Conservation (phyloP, 352 stramenopile species). For the Globisporangium ultimum region DNA sequence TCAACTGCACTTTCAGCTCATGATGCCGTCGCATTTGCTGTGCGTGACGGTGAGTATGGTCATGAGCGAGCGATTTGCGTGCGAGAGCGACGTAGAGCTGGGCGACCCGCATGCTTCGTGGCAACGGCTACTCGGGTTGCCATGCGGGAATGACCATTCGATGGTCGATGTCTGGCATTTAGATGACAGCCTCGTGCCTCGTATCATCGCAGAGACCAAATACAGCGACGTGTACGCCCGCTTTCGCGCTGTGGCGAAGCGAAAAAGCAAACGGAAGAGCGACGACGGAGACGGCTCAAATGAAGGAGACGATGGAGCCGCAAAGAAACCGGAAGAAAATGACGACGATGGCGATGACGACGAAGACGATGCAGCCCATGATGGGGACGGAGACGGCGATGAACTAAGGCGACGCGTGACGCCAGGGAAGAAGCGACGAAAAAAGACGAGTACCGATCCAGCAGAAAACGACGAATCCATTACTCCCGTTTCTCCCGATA, state of each 20-base stretch:
- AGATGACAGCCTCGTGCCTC: conserved; percentile 43
- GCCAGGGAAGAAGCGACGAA: conserved; percentile 43
- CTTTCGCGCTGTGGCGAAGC: conserved; percentile 46
- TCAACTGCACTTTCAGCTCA: conserved; percentile 44
- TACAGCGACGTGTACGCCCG: conserved; percentile 55
- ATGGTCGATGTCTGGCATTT: conserved; percentile 78
- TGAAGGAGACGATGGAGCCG: conserved; percentile 29
- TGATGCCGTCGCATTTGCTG: conserved; percentile 41
- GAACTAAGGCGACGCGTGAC: conserved; percentile 35
- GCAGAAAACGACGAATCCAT: conserved; percentile 63
- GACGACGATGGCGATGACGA: conserved; percentile 58
- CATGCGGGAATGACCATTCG: conserved; percentile 44
- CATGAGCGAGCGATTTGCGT: conserved; percentile 19
- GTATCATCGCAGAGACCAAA: conserved; percentile 61
- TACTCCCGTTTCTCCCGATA: conserved; percentile 56
- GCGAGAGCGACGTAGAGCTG: conserved; percentile 22
- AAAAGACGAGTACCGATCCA: conserved; percentile 31
- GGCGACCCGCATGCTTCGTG: conserved; percentile 42
- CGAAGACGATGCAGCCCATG: conserved; percentile 48
- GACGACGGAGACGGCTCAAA: conserved; percentile 35
- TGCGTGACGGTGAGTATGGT: conserved; percentile 49
- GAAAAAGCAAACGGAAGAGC: conserved; percentile 32
- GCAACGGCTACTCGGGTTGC: conserved; percentile 59
- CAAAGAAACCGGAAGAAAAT: conserved; percentile 46
- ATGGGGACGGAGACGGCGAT: conserved; percentile 33